A percentile compares a stretch with the other conserved stretches of the same genome.
Conservation (phyloP, 1,284 basidiomycete species). For the Leccinum holopus region DNA sequence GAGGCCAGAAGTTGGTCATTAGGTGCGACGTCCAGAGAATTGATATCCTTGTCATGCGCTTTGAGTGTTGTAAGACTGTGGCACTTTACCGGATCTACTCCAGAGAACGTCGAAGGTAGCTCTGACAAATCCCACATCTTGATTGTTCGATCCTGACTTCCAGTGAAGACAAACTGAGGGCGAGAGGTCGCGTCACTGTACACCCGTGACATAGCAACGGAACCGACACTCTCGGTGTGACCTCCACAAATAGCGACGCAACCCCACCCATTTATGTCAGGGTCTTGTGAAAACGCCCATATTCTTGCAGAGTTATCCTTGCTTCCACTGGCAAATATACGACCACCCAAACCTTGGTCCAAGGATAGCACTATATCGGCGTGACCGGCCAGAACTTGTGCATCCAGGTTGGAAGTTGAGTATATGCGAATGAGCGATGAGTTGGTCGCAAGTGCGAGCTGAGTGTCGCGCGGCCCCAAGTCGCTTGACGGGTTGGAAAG, state of each 20-base stretch:
- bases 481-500: conserved; percentile 10
- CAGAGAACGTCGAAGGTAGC: conserved; percentile 38
- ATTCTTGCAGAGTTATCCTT: conserved; percentile 90
- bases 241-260: conserved; percentile 91
- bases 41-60: conserved; percentile 99
- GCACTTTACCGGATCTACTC: conserved; percentile 47
- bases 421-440: conserved; percentile 92
- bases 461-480: conserved; percentile 50
- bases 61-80: conserved; percentile 86
- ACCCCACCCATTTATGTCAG: conserved; percentile 47
- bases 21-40: conserved; percentile 90
- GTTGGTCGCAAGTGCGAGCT: conserved; percentile 94
- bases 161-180: conserved; percentile 82
- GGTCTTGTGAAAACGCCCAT: conserved; percentile 62
- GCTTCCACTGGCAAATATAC: conserved; percentile 84
- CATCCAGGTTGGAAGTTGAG: conserved; percentile 69
- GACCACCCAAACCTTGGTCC: conserved; percentile 65
- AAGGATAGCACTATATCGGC: conserved; percentile 89
- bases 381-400: conserved; percentile 84
- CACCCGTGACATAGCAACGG: conserved; percentile 73
- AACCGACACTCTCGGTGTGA: conserved; percentile 93
- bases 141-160: conserved; percentile 95
- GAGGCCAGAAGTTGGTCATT: conserved; percentile 89
- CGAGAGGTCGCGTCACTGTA: conserved; percentile 25
- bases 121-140: conserved; percentile 94